Percentiles rank a stretch among this genome's conserved stretches.
Conservation (phyloP, 2,329 filamentous ascomycete genomes). For the Aspergillus pseudonomiae region DNA sequence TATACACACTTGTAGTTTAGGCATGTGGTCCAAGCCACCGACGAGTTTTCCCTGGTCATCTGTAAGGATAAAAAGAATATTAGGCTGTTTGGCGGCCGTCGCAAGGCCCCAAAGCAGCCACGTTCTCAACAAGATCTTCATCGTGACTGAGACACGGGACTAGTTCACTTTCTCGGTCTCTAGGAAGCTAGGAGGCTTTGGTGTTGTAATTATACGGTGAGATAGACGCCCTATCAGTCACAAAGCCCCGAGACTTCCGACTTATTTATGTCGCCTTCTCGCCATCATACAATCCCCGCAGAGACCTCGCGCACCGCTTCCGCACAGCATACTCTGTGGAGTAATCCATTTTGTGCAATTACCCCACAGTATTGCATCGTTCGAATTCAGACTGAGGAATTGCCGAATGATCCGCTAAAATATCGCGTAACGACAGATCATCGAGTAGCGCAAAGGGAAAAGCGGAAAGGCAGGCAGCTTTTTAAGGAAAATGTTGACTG, state of each 20-base stretch:
- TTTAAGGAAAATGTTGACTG: neutral
- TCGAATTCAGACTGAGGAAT: neutral
- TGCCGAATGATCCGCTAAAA: neutral
- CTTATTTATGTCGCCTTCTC: neutral
- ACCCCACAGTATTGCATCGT: conserved; percentile 21
- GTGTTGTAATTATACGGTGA: neutral
- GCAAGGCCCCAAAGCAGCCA: conserved; percentile 15
- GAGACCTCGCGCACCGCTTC: neutral
- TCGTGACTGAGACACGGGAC: neutral
- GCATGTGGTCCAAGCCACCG: conserved; percentile 55
- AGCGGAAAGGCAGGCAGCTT: neutral
- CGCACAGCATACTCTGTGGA: neutral
- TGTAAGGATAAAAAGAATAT: conserved; percentile 69
- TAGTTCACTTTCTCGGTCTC: neutral
- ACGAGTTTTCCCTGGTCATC: conserved; percentile 64
- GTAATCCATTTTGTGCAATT: conserved; percentile 22
- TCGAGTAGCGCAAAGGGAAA: neutral
- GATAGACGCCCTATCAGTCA: neutral
- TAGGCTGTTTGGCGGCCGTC: conserved; percentile 42
- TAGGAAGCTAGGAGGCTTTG: neutral
- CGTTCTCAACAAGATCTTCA: neutral
- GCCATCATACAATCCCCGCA: neutral
- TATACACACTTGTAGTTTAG: conserved; percentile 32
- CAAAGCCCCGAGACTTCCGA: neutral
- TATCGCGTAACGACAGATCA: neutral